Conservation (phyloP, 108 stramenopile genomes). For the Cyclotella sp. region DNA sequence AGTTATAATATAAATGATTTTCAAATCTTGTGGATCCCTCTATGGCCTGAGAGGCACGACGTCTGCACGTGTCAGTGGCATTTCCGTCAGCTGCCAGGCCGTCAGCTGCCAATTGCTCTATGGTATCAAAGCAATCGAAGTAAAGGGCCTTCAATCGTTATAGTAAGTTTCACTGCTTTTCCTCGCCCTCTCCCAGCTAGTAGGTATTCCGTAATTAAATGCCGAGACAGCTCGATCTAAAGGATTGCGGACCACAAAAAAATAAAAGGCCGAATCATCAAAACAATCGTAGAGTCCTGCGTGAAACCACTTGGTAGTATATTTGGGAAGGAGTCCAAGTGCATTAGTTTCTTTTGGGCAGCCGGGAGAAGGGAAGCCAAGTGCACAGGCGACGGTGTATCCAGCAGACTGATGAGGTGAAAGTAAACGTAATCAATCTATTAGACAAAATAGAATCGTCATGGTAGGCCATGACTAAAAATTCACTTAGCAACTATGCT, state of each 20-base stretch:
- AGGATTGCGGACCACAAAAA: constrained; percentile 34
- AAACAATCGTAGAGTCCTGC: constrained; percentile 27
- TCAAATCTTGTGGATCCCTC: constrained; percentile 12
- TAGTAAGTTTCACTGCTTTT: neutral
- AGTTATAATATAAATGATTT: constrained; percentile 29
- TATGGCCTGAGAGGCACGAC: neutral
- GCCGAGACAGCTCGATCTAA: constrained; percentile 22
- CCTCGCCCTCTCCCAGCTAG: neutral
- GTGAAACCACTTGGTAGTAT: constrained; percentile 22
- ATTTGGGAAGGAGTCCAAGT: constrained; percentile 16
- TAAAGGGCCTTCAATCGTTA: constrained; percentile 2
- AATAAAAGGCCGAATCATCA: constrained; percentile 25
- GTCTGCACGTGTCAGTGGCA: constrained; percentile 18
- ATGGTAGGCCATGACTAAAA: neutral
- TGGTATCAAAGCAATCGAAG: constrained; percentile 1
- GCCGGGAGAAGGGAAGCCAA: constrained; percentile 6
- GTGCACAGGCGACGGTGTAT: neutral
- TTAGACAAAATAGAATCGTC: neutral
- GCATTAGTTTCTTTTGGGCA: neutral
- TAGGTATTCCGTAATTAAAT: constrained; percentile 22
- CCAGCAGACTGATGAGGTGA: constrained; percentile 3
- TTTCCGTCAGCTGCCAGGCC: constrained; percentile 11
- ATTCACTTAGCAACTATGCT: too few relatives aligned
- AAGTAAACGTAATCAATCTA: neutral
- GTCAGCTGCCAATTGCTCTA: constrained; percentile 4